These are phyloP conservation scores for Cutaneotrichosporon sp. DNA, from an alignment of 1,284 basidiomycete species.

Conservation along the genomic window DNA sequence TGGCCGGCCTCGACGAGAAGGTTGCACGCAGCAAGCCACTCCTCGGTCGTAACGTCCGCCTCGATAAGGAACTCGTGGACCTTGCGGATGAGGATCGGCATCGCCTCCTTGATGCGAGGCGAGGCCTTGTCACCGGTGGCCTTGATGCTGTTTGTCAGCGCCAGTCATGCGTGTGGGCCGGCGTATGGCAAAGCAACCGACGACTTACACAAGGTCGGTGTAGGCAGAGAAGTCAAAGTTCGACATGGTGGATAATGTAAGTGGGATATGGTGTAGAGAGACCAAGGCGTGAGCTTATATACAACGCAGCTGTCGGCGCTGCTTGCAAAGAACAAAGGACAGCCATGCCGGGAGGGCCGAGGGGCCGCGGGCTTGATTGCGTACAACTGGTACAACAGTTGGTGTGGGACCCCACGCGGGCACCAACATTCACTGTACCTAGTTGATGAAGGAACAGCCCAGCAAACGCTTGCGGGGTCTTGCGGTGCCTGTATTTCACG, in stretches of 20 bases:
- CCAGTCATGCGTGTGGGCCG: not conserved
- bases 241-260: constrained; percentile 8
- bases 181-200: not conserved
- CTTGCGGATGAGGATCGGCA: constrained; percentile 49
- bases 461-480: not conserved
- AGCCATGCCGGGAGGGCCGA: not conserved
- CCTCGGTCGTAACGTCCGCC: constrained; percentile 48
- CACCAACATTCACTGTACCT: not conserved
- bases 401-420: not conserved
- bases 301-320: not conserved
- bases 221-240: constrained; percentile 19
- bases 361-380: not conserved
- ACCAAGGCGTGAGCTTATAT: not conserved
- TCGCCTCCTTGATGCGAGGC: constrained; percentile 44
- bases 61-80: constrained; percentile 45
- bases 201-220: constrained; percentile 19
- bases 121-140: constrained; percentile 35
- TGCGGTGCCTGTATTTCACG: not conserved
- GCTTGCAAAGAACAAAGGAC: not conserved
- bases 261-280: not conserved
- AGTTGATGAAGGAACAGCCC: not conserved
- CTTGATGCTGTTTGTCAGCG: constrained; percentile 13
- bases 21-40: constrained; percentile 50
- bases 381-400: not conserved
- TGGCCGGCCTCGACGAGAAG: constrained; percentile 48